Evolutionary conservation across 1,284 basidiomycete genomes (phyloP).

Genomic region (Apiotrichum siamense): DNA sequence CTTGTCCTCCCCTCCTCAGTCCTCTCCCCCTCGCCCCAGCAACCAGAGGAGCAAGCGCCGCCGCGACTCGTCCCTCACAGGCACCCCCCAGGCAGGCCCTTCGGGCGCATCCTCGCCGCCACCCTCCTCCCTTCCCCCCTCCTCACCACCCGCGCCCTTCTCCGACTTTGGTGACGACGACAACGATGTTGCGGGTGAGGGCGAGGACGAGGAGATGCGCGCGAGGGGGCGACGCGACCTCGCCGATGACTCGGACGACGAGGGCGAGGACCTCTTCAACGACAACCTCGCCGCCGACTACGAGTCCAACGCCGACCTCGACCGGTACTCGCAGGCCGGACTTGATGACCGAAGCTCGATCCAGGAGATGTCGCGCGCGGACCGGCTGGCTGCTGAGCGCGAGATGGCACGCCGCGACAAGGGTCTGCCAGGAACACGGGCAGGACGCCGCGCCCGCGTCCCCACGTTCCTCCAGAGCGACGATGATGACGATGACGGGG

Average conservation of each 20-base stretch:
- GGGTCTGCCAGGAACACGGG: constrained; percentile 63
- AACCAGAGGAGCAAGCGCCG: constrained; percentile 11
- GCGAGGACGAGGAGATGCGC: constrained; percentile 59
- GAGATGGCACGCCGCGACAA: constrained; percentile 86
- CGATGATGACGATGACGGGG: constrained; percentile 60
- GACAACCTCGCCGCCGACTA: constrained; percentile 84
- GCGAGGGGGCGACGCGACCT: constrained; percentile 50
- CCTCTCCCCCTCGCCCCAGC: constrained; percentile 1
- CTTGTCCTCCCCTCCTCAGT: constrained; percentile 8
- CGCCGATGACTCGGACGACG: constrained; percentile 58
- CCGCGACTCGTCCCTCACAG: constrained; percentile 1
- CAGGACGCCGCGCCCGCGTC: constrained; percentile 67
- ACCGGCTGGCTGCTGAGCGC: constrained; percentile 76
- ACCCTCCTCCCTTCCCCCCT: constrained; percentile 46
- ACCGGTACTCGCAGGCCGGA: constrained; percentile 79
- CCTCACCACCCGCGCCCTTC: constrained; percentile 73
- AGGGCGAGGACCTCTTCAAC: constrained; percentile 86
- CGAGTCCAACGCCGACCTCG: constrained; percentile 70
- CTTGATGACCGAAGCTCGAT: constrained; percentile 79
- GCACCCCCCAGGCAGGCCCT: too few species aligned
- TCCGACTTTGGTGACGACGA: constrained; percentile 83
- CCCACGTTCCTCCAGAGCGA: constrained; percentile 77
- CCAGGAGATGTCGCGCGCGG: constrained; percentile 64
- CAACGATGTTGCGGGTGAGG: constrained; percentile 64
- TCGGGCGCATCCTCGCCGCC: constrained; percentile 37